These are phyloP conservation scores for Selenicereus undatus DNA, from an alignment of 148 eudicot species.

Conservation along the genomic window DNA sequence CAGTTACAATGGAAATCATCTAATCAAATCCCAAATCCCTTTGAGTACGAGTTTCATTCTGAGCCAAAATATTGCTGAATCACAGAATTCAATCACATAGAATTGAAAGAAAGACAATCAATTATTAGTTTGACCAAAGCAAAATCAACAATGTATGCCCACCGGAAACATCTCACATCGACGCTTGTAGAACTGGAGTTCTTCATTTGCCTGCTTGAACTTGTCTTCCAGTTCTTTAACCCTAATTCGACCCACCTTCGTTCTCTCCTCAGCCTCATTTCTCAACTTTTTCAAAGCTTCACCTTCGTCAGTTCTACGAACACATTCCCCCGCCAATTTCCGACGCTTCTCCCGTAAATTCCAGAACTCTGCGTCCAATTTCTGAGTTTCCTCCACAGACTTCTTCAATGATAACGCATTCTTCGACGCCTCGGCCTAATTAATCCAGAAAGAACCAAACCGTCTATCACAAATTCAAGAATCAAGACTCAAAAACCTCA, in stretches of 20 bases:
- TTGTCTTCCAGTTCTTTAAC: slow-evolving; percentile 54
- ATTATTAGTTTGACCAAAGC: neutral
- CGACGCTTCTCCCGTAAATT: slow-evolving; percentile 47
- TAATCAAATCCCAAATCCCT: neutral
- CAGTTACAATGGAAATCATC: neutral
- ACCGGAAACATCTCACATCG: slow-evolving; percentile 47
- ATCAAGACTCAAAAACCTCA: neutral
- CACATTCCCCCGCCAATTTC: slow-evolving; percentile 71
- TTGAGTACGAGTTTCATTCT: neutral
- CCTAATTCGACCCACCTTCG: slow-evolving; percentile 58
- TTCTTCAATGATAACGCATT: slow-evolving; percentile 81
- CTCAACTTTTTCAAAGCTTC: slow-evolving; percentile 88
- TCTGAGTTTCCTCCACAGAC: slow-evolving; percentile 85
- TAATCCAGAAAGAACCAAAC: slow-evolving; percentile 16
- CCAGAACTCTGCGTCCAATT: slow-evolving; percentile 61
- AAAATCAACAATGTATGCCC: slow-evolving; percentile 10
- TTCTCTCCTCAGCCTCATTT: slow-evolving; percentile 81
- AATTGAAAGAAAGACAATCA: neutral
- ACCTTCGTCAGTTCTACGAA: slow-evolving; percentile 65
- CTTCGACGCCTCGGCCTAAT: slow-evolving; percentile 72
- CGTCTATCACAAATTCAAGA: neutral
- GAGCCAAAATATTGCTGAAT: neutral
- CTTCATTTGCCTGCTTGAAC: slow-evolving; percentile 42
- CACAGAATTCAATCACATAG: neutral
- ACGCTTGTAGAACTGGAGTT: slow-evolving; percentile 44